phyloP scores from a whole-genome alignment of 768 basidiomycete genomes.

The Udeniomyces megalosporus region DNA sequence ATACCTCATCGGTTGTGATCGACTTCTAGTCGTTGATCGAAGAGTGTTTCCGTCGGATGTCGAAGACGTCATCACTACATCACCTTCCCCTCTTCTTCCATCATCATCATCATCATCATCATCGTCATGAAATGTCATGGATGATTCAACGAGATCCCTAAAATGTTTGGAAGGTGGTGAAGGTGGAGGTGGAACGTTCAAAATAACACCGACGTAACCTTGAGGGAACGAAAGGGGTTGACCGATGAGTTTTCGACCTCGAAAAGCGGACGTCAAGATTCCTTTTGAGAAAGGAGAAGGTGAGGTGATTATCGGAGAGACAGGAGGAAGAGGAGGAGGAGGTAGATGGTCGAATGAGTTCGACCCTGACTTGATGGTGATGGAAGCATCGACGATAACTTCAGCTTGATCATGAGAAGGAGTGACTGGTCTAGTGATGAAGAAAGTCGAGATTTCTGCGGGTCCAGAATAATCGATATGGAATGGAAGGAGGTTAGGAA shows the following conservation, averaged over 20 bases:
- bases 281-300: too few relatives aligned
- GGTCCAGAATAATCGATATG: slow-evolving; percentile 53
- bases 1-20: not conserved
- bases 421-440: slow-evolving; percentile 37
- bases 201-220: slow-evolving; percentile 1
- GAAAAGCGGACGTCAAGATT: too few relatives aligned
- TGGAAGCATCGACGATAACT: too few relatives aligned
- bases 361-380: too few relatives aligned
- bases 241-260: slow-evolving; percentile 12
- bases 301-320: not conserved
- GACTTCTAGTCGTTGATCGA: not conserved
- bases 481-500: slow-evolving; percentile 55
- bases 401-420: not conserved
- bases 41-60: not conserved
- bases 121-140: too few relatives aligned
- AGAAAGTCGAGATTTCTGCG: slow-evolving; percentile 58
- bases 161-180: too few relatives aligned
- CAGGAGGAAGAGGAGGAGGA: not conserved
- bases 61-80: not conserved
- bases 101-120: not conserved
- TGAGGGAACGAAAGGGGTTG: not conserved
- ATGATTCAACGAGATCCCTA: too few relatives aligned
- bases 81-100: not conserved
- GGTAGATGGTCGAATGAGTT: too few relatives aligned
- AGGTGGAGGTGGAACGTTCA: not conserved